Base-by-base conservation (phyloP, 352 stramenopile species). In the Phytophthora citricola region DNA sequence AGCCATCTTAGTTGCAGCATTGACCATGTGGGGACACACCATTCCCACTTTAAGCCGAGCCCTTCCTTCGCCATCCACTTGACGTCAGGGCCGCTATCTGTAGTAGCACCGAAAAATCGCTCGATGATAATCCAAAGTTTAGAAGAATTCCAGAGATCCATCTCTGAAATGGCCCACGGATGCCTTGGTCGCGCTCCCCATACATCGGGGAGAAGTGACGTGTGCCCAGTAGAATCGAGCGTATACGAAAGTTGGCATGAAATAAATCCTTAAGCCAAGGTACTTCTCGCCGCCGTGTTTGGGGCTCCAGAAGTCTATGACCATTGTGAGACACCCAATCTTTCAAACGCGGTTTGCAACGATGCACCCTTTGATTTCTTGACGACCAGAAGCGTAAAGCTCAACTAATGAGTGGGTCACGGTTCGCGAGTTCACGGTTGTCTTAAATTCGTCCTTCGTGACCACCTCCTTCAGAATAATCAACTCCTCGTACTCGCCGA, bases 51-150 rank as follows among this genome's bases (percentile, higher is more conserved):
- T 10, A 58, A 14, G 2, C 8, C 5, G 1, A 66, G 22, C n/a
- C 32, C 34, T 14, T 27, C 9, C 11, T 31, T n/a, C 29, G 36
- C 56, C 47, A 66, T 47, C 17, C 22, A 53, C 12, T 52, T 66
- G 2, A 58, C 47, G 14, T 58, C 57, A 1, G 47, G 38, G 2
- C 56, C 56, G 5, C 24, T 29, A 15, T 50, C 36, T 2, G 32
- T 64, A 2, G 56, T 57, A 8, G 45, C 26, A n/a, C 38, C 38
- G 22, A 51, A 64, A 14, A 51, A 49, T 57, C 46, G 12, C 7
- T 4, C 5, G 15, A 0, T 5, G 7, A 24, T 26, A 63, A 26
- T 10, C 26, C 14, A 17, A 64, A 64, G n/a, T 51, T 38, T 11
- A 4, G 10, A 9, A 64, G 27, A 41, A 64, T 50, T 2, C 15